Base-by-base conservation (phyloP, 257 asterid genomes). In the Solanum etuberosum region DNA sequence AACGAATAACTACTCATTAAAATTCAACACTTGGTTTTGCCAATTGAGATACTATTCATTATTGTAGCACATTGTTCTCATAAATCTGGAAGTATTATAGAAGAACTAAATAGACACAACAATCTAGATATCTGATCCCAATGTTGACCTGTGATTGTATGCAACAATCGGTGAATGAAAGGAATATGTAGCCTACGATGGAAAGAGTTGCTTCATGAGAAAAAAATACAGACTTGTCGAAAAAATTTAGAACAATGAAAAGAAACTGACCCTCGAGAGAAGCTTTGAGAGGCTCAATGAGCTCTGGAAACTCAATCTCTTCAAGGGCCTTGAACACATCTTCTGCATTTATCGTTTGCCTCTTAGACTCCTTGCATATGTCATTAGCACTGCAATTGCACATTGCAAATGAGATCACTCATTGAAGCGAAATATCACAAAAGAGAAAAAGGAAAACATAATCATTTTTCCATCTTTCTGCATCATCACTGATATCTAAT, bases 291-390 rank as follows among this genome's bases (percentile, higher is more conserved):
- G 98, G 98, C 63, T 83, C 93, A 73, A 94, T 90, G 88, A 97
- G 93, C 89, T 95, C 99, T 0, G 93, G 43, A 91, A 94, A 97
- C 86, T 96, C 98, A 57, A 96, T 94, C 91, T 96, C 99, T 90
- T 97, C 99, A 88, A 96, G 90, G 40, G 99, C 99, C 90, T 95
- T 96, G 89, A 97, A 93, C 77, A 97, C 98, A 91, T 97, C 99
- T 85, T 97, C 99, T 0, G 98, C 98, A 34, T 90, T 96, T 87
- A 96, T 92, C 54, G 92, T 93, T 88, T 96, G 99, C 87, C 99
- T 90, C 86, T 93, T 95, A 7, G 99, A 92, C 89, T 96, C 99
- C 95, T 93, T 97, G 86, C 98, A 96, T 48, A 92, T 86, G 83
- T 97, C 99, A 88, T 94, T 95, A 65, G 99, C 99, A 31, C 94